phyloP scores from a whole-genome alignment of 2,329 filamentous ascomycete species.

The Xylariales sp. region DNA sequence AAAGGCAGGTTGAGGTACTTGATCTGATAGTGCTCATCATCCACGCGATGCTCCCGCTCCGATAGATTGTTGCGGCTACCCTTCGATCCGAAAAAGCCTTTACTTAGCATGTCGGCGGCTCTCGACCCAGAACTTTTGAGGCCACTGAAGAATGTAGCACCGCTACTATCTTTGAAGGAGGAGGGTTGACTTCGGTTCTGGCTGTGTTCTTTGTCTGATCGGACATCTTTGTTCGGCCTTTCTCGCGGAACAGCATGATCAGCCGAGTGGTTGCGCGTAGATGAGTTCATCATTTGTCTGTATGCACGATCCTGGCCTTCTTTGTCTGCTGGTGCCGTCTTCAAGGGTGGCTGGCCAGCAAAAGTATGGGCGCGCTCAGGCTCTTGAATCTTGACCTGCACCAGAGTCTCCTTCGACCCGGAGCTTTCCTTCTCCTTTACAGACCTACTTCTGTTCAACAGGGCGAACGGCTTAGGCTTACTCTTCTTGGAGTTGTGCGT shows the following conservation, averaged over 20 bases:
- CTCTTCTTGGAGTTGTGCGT: conserved; percentile 36
- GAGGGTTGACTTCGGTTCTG: conserved; percentile 44
- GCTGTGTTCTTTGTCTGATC: conserved; percentile 38
- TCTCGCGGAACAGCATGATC: conserved; percentile 55
- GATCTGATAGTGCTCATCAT: conserved; percentile 78
- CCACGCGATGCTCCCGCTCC: conserved; percentile 62
- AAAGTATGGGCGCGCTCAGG: conserved; percentile 30
- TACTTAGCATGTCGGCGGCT: conserved; percentile 76
- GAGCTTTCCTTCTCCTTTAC: conserved; percentile 38
- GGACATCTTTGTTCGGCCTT: conserved; percentile 36
- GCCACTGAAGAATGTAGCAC: conserved; percentile 64
- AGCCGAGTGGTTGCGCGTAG: conserved; percentile 65
- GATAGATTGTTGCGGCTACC: conserved; percentile 54
- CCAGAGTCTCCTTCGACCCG: conserved; percentile 31
- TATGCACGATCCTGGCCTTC: conserved; percentile 56
- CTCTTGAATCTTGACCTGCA: conserved; percentile 28
- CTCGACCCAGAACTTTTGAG: conserved; percentile 68
- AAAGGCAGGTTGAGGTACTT: conserved; percentile 83
- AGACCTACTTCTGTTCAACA: conserved; percentile 48
- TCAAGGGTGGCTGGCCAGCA: conserved; percentile 41
- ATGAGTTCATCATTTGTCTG: conserved; percentile 62
- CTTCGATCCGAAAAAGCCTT: conserved; percentile 74
- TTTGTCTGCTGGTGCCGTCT: conserved; percentile 56
- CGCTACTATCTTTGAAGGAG: conserved; percentile 57
- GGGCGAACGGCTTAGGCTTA: conserved; percentile 52